Evolutionary conservation across 192 early-diverging fungal genomes (phyloP), one percentile per base, ranked within the genome.

Genomic region (Backusella sp.): DNA sequence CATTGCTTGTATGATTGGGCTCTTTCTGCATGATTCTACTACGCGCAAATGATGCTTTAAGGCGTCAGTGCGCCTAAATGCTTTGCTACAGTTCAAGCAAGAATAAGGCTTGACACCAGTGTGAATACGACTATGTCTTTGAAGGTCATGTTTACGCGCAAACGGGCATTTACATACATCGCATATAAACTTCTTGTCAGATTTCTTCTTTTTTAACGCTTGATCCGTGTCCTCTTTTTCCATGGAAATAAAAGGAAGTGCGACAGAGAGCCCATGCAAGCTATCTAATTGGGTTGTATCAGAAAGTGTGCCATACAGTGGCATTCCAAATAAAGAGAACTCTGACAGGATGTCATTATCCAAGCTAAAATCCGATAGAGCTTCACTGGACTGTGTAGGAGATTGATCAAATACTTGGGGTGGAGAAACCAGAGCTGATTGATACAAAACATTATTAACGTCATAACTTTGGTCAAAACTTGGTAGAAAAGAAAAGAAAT

Each of bases 31-130:
- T 35, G 52, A 36, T 23, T 80, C 79, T 37, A 77, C 79, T 35
- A 77, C 41, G 52, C 86, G 86, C 26, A 88, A 84, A 69, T 94
- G 93, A 6, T 93, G 80, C 73, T 90, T 86, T 30, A 93, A 77
- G 9, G 94, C 92, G 82, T 95, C 93, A 14, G 91, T 92, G 21
- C 94, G 84, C 6, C 89, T 87, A 85, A 94, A 96, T 5, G 89
- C 84, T 66, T 89, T 86, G 34, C 79, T 72, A 76, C 94, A 96
- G 17, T 82, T 81, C 23, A 83, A 73, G 79, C 94, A 95, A 4
- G 84, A 79, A 83, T 93, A 93, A 3, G 94, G 91, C 56, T 91
- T 91, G 8, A 81, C 83, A 9, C 90, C 90, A 5, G 90, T 88
- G 44, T 89, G 90, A 15, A 91, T 85, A 56, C 87, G 83, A 36